phyloP scores from a whole-genome alignment of 202 grass and related monocot species.

The Brachypodium distachyon region DNA sequence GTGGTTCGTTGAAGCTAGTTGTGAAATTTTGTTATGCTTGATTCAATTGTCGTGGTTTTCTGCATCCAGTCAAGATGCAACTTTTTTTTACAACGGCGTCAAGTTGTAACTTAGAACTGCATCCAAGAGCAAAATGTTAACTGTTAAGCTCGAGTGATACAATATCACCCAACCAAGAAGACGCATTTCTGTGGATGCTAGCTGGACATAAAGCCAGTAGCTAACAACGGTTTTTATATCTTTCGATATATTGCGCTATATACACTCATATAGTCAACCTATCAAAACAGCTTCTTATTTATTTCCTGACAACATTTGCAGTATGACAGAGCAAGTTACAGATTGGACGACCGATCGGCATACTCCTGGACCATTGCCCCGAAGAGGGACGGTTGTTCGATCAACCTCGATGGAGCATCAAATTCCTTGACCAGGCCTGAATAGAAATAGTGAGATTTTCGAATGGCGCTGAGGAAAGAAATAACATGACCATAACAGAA shows the following conservation, averaged over 20 bases:
- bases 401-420: slow-evolving; percentile 36
- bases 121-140: not conserved
- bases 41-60: no score
- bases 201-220: not conserved
- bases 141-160: not conserved
- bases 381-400: slow-evolving; percentile 35
- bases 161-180: not conserved
- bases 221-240: no score
- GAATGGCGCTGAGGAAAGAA: no score
- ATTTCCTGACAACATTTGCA: not conserved
- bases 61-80: no score
- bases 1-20: no score
- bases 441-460: not conserved
- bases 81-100: not conserved
- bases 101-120: not conserved
- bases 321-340: not conserved
- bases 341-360: slow-evolving; percentile 21
- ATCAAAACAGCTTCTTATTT: not conserved
- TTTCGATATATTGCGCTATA: not conserved
- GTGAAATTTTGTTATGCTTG: no score
- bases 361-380: slow-evolving; percentile 48
- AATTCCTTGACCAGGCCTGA: slow-evolving; percentile 52
- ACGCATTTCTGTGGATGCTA: not conserved
- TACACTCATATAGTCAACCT: not conserved
- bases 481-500: no score